Evolutionary conservation across 2,329 filamentous ascomycete genomes (phyloP).

Genomic region (Fusarium temperatum): DNA sequence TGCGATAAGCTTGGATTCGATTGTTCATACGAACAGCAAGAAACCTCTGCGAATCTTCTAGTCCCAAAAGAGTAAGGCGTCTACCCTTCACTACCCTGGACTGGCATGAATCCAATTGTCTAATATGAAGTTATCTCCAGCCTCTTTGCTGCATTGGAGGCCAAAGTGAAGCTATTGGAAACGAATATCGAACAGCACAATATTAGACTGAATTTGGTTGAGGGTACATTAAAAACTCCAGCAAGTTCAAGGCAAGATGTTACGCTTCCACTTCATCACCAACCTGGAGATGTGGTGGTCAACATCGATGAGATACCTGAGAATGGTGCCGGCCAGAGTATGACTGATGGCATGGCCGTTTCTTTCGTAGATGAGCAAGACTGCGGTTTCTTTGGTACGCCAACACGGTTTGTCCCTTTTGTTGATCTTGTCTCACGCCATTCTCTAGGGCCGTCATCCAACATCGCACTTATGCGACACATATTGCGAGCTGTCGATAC

Average conservation of each 20-base stretch:
- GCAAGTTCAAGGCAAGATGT: not conserved
- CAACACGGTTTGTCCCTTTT: fast-evolving
- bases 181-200: not conserved
- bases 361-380: slow-evolving; percentile 7
- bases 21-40: slow-evolving; percentile 1
- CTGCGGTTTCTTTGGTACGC: slow-evolving; percentile 7
- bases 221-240: not conserved
- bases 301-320: not conserved
- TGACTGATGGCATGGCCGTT: slow-evolving; percentile 3
- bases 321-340: fast-evolving
- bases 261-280: not conserved
- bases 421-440: fast-evolving
- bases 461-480: slow-evolving; percentile 4
- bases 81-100: not conserved
- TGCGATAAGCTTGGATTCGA: slow-evolving; percentile 9
- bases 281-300: not conserved
- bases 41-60: not conserved
- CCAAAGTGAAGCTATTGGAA: not conserved
- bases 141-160: not conserved
- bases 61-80: slow-evolving; percentile 2
- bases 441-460: not conserved
- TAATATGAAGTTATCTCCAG: not conserved
- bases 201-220: not conserved
- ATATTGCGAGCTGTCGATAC: not conserved
- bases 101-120: not conserved